These are phyloP conservation scores for Agrostemma githago DNA, from an alignment of 148 eudicot genomes.

Conservation along the genomic window DNA sequence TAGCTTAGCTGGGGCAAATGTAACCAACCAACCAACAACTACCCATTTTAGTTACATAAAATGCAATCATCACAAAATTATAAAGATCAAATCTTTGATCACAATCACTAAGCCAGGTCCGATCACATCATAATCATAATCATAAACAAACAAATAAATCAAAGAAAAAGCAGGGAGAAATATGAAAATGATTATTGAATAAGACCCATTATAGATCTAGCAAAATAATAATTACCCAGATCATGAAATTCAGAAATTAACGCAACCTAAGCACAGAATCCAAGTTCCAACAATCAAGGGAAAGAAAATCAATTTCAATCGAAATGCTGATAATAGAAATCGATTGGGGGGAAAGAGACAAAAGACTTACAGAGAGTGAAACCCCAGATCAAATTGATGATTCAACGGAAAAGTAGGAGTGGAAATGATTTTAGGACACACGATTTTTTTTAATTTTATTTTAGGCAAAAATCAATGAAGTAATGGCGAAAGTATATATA, in stretches of 20 bases:
- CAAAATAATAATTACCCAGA: constrained; percentile 21
- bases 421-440: constrained; percentile 18
- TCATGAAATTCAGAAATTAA: neutral
- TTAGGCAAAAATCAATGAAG: constrained; percentile 9
- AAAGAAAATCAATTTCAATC: neutral
- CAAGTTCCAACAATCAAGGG: constrained; percentile 1
- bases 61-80: neutral
- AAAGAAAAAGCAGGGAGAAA: neutral
- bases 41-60: neutral
- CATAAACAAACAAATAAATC: neutral
- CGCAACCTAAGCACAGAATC: constrained; percentile 6
- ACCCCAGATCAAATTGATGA: constrained; percentile 5
- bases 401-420: constrained; percentile 12
- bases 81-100: neutral
- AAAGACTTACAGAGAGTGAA: constrained; percentile 7
- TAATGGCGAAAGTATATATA: constrained; percentile 14
- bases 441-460: neutral
- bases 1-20: constrained; percentile 15
- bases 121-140: neutral
- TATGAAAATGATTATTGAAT: neutral
- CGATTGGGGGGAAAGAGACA: neutral
- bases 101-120: constrained; percentile 12
- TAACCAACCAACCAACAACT: neutral
- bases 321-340: neutral
- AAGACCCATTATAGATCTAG: constrained; percentile 21